These are phyloP conservation scores for Penicillium robsamsonii DNA, from an alignment of 495 filamentous ascomycete species.

Conservation along the genomic window DNA sequence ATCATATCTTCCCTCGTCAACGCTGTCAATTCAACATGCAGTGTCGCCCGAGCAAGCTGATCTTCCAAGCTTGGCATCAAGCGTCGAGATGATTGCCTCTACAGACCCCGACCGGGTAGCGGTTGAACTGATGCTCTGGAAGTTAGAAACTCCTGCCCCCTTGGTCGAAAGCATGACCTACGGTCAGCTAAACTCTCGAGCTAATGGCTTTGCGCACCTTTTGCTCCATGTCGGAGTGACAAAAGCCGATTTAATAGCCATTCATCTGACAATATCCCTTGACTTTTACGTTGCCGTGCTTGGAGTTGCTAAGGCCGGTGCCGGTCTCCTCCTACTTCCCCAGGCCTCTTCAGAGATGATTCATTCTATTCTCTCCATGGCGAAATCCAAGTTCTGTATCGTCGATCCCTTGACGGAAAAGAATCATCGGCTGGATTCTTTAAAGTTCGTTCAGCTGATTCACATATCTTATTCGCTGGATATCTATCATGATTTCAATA, in stretches of 20 bases:
- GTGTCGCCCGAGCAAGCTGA: slow-evolving; percentile 16
- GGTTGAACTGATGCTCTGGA: slow-evolving; percentile 55
- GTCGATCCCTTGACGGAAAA: slow-evolving; percentile 25
- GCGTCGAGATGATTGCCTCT: slow-evolving; percentile 53
- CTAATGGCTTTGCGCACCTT: slow-evolving; percentile 63
- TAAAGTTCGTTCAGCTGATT: slow-evolving; percentile 26
- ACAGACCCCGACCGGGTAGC: slow-evolving; percentile 54
- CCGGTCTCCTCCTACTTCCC: slow-evolving; percentile 68
- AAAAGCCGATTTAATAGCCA: slow-evolving; percentile 56
- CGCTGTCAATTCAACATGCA: slow-evolving; percentile 57
- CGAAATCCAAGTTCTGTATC: slow-evolving; percentile 49
- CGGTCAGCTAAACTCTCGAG: slow-evolving; percentile 54
- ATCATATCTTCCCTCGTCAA: slow-evolving; percentile 28
- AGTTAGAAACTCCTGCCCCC: slow-evolving; percentile 26
- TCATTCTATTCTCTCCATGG: slow-evolving; percentile 51
- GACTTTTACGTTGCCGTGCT: slow-evolving; percentile 68
- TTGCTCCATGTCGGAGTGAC: slow-evolving; percentile 46
- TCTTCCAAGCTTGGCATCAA: slow-evolving; percentile 38
- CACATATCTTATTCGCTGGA: slow-evolving; percentile 33
- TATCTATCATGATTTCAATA: slow-evolving; percentile 29
- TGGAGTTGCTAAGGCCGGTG: slow-evolving; percentile 67
- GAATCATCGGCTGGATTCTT: slow-evolving; percentile 1
- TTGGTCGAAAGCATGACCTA: slow-evolving; percentile 55
- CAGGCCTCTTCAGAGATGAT: slow-evolving; percentile 58
- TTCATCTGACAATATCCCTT: slow-evolving; percentile 69